A percentile compares a stretch with the other conserved stretches of the same genome.
Evolutionary conservation across 1,139 yeast genomes (phyloP).

Genomic region (Saccharomyces pastorianus): DNA sequence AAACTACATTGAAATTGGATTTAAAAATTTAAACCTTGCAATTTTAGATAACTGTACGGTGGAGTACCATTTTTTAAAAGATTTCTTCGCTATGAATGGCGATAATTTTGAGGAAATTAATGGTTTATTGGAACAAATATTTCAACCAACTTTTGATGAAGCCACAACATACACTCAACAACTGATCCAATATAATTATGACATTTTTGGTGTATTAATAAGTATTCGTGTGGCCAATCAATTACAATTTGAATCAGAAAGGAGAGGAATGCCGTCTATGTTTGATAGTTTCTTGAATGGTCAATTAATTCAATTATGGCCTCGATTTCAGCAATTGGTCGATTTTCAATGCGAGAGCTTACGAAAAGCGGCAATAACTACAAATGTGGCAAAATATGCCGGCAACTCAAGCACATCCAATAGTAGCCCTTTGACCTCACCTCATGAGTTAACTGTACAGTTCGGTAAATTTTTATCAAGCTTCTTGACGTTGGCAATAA

Average conservation of each 20-base stretch:
- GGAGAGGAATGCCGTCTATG: constrained; percentile 53
- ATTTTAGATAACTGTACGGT: constrained; percentile 68
- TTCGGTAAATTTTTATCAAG: constrained; percentile 73
- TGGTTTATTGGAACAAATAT: constrained; percentile 41
- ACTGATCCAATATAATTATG: constrained; percentile 48
- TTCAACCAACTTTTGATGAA: constrained; percentile 44
- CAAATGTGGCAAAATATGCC: constrained; percentile 25
- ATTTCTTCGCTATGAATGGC: constrained; percentile 50
- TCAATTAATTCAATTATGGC: constrained; percentile 69
- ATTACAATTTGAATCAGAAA: constrained; percentile 54
- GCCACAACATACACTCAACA: constrained; percentile 47
- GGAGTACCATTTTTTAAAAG: constrained; percentile 66
- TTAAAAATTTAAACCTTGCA: constrained; percentile 66
- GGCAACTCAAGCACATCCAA: background rate
- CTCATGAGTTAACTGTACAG: constrained; percentile 69
- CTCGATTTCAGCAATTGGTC: constrained; percentile 67
- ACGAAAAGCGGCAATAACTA: constrained; percentile 35
- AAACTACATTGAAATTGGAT: constrained; percentile 66
- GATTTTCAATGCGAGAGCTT: constrained; percentile 72
- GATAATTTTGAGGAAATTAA: constrained; percentile 35
- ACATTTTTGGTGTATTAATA: constrained; percentile 71
- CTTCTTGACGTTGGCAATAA: constrained; percentile 48
- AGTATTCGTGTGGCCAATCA: constrained; percentile 66
- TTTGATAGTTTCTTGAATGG: constrained; percentile 67
- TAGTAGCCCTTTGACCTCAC: constrained; percentile 35